A percentile compares a stretch with the other conserved stretches of the same genome.
Conservation (phyloP, 2,329 filamentous ascomycete genomes). For the Sordariomycetes sp. region DNA sequence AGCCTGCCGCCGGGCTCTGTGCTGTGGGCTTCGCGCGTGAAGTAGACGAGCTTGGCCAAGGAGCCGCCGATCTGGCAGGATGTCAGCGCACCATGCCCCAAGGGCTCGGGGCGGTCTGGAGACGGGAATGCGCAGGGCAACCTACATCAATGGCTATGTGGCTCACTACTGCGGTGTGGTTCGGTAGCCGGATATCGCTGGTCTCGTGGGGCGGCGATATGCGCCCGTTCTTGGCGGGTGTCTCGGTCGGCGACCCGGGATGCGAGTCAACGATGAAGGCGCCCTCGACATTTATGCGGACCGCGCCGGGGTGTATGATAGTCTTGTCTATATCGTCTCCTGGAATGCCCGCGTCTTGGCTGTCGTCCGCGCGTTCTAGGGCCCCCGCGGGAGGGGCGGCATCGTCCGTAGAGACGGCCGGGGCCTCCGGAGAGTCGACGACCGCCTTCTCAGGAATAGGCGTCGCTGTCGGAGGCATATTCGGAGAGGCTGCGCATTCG, state of each 20-base stretch:
- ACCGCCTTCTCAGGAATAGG: neutral
- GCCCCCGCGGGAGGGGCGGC: neutral
- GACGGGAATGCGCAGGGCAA: conserved; percentile 9
- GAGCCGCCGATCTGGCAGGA: conserved; percentile 75
- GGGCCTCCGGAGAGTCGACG: neutral
- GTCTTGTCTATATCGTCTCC: conserved; percentile 50
- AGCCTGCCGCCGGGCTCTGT: conserved; percentile 76
- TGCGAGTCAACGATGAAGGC: conserved; percentile 93
- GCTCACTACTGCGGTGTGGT: conserved; percentile 90
- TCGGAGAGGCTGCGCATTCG: conserved; percentile 1
- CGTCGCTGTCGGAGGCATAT: conserved; percentile 1
- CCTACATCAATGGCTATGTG: conserved; percentile 93
- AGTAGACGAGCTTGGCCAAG: conserved; percentile 93
- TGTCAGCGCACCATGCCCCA: neutral
- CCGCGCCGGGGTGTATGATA: conserved; percentile 54
- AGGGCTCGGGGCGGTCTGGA: conserved; percentile 4
- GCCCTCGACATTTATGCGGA: conserved; percentile 92
- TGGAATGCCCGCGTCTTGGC: conserved; percentile 24
- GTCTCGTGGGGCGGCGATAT: conserved; percentile 52
- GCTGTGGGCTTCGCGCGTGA: conserved; percentile 75
- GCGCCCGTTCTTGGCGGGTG: conserved; percentile 23
- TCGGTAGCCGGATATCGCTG: conserved; percentile 89
- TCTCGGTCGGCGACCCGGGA: conserved; percentile 36
- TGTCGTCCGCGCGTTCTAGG: neutral
- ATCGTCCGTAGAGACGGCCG: neutral